A percentile compares a stretch with the other conserved stretches of the same genome.
Conservation (phyloP, 2,329 filamentous ascomycete species). For the Ilyonectria robusta region DNA sequence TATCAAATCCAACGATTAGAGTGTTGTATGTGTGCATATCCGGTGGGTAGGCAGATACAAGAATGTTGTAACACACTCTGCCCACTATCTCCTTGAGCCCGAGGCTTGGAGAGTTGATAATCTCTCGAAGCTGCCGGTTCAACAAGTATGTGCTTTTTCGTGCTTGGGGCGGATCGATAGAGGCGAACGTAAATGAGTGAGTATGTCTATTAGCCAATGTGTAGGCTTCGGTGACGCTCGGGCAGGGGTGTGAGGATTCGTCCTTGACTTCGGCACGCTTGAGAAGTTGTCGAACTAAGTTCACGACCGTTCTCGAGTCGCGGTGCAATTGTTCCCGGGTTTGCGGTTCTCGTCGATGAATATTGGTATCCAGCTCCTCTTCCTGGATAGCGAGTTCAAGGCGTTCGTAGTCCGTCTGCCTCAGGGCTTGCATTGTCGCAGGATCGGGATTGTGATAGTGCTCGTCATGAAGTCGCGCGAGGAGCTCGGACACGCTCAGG, state of each 20-base stretch:
- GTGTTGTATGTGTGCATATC: conserved; percentile 80
- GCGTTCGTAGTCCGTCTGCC: conserved; percentile 48
- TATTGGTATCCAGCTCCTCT: conserved; percentile 46
- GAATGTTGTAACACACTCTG: conserved; percentile 74
- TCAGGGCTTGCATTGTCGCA: conserved; percentile 36
- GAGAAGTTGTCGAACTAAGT: conserved; percentile 51
- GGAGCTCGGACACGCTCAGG: conserved; percentile 45
- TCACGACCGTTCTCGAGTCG: conserved; percentile 45
- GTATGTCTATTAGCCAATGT: conserved; percentile 36
- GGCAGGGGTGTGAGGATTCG: conserved; percentile 37
- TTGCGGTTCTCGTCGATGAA: conserved; percentile 41
- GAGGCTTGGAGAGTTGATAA: conserved; percentile 45
- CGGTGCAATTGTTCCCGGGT: conserved; percentile 47
- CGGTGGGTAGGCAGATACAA: conserved; percentile 73
- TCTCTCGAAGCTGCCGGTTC: conserved; percentile 50
- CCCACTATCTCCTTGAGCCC: conserved; percentile 53
- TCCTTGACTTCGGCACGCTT: conserved; percentile 45
- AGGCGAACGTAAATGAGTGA: conserved; percentile 47
- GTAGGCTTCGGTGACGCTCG: conserved; percentile 50
- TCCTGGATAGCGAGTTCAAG: conserved; percentile 49
- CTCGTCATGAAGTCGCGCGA: conserved; percentile 46
- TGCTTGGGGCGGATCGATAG: conserved; percentile 46
- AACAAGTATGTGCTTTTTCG: conserved; percentile 44
- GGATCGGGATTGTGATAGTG: conserved; percentile 48
- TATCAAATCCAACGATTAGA: conserved; percentile 76